Percentiles rank a stretch among this genome's conserved stretches.
Evolutionary conservation across 129 eudicot species (phyloP).

Genomic region (Chrysanthemum lavandulifolium): DNA sequence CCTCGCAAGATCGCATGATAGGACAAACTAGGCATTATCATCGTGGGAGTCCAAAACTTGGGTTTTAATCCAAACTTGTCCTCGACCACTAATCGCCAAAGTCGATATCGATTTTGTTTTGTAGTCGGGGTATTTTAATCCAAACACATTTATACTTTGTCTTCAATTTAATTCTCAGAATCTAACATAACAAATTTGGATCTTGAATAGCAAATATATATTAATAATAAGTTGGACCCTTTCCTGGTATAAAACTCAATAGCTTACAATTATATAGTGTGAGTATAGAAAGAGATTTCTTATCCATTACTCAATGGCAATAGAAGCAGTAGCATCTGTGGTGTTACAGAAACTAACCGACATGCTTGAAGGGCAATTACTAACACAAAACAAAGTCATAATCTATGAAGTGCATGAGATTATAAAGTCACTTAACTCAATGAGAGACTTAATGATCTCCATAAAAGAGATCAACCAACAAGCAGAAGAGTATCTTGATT

Average conservation of each 20-base stretch:
- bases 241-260: constrained; percentile 9
- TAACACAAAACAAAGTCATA: constrained; percentile 29
- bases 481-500: constrained; percentile 18
- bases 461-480: neutral
- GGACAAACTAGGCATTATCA: too few species aligned
- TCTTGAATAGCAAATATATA: too few species aligned
- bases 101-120: too few species aligned
- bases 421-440: constrained; percentile 24
- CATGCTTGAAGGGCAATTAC: constrained; percentile 31
- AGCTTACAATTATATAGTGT: neutral
- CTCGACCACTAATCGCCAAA: too few species aligned
- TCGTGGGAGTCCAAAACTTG: too few species aligned
- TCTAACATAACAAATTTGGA: too few species aligned
- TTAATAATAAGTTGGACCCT: neutral
- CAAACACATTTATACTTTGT: too few species aligned
- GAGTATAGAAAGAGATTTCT: neutral
- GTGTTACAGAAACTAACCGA: constrained; percentile 42
- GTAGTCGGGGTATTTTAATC: too few species aligned
- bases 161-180: too few species aligned
- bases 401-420: constrained; percentile 31
- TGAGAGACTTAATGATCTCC: constrained; percentile 24
- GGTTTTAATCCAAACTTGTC: too few species aligned
- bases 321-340: constrained; percentile 37
- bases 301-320: constrained; percentile 27
- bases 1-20: too few species aligned